Evolutionary conservation across 495 filamentous ascomycete species (phyloP), one percentile per base, ranked within the genome.

Genomic region (Xylaria nigripes): DNA sequence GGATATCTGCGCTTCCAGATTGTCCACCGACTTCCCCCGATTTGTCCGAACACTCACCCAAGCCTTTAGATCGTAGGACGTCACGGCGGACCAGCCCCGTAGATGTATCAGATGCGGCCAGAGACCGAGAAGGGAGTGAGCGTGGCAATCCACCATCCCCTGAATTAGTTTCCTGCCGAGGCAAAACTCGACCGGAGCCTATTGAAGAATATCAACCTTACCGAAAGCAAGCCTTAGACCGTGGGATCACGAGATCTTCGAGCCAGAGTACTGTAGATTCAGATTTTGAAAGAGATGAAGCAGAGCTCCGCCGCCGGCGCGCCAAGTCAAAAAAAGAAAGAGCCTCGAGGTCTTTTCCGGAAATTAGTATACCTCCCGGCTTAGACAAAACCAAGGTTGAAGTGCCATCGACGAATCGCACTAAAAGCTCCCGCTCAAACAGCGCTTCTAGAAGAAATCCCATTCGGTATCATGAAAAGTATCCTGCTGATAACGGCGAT

Each of bases 381-480:
- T 18, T 38, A 8, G 59, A 61, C 22, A 54, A 61, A 24, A 59
- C 63, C 6, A 61, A 63, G 32, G 58, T 71, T 15, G 72, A 72
- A 43, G 68, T 75, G 0, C 71, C 73, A 19, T 68, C 70, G 4
- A 72, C 70, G 4, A 72, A 57, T 22, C 64, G 64, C 19, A 60
- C 61, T 41, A 63, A 55, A 48, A 21, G 42, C 15, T 19, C 58
- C 5, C 65, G 48, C 16, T 46, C 30, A 18, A 49, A 10, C 34
- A 59, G 40, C 4, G n/a, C 51, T 21, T 57, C 65, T 21, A 58
- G 68, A 13, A 49, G 54, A 10, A 58, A 64, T 46, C 8, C 58
- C 4, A 50, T 54, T 12, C 64, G 65, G 41, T 53, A 51, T 18
- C 48, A 65, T 48, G 56, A 51, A 25, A 47, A 65, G 23, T 10